A percentile compares a stretch with the other conserved stretches of the same genome.
Evolutionary conservation across 495 filamentous ascomycete genomes (phyloP).

Genomic region (Podospora tetraspora): DNA sequence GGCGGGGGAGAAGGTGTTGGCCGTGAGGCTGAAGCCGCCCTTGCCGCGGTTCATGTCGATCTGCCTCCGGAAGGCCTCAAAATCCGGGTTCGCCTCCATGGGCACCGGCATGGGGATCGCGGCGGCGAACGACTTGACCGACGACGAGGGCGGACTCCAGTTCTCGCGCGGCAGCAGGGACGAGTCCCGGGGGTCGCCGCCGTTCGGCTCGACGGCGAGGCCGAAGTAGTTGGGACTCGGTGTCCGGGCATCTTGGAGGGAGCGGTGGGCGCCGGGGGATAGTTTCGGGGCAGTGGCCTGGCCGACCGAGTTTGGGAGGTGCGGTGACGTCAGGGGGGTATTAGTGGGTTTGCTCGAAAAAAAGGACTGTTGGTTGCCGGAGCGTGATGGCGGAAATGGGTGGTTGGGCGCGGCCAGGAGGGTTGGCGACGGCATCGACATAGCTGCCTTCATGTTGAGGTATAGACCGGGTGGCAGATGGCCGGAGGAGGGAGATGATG

Average conservation of each 20-base stretch:
- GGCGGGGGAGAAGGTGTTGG: conserved; percentile 37
- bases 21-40: conserved; percentile 47
- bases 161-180: conserved; percentile 56
- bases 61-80: conserved; percentile 68
- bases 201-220: conserved; percentile 55
- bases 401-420: conserved; percentile 30
- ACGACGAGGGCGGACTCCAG: conserved; percentile 66
- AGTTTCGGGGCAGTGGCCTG: conserved; percentile 38
- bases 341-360: conserved; percentile 29
- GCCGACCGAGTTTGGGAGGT: conserved; percentile 40
- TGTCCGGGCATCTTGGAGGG: conserved; percentile 34
- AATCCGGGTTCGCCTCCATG: conserved; percentile 67
- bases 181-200: conserved; percentile 55
- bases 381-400: conserved; percentile 33
- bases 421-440: conserved; percentile 31
- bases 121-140: conserved; percentile 61
- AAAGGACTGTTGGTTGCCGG: conserved; percentile 37
- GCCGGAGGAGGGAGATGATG: conserved; percentile 22
- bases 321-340: conserved; percentile 42
- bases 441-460: conserved; percentile 44
- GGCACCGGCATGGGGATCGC: conserved; percentile 64
- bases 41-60: conserved; percentile 53
- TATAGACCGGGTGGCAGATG: conserved; percentile 36
- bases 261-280: conserved; percentile 31
- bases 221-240: conserved; percentile 82